These are phyloP conservation scores for Saccharum hybrid DNA, from an alignment of 202 grass and related monocot genomes.

Conservation along the genomic window DNA sequence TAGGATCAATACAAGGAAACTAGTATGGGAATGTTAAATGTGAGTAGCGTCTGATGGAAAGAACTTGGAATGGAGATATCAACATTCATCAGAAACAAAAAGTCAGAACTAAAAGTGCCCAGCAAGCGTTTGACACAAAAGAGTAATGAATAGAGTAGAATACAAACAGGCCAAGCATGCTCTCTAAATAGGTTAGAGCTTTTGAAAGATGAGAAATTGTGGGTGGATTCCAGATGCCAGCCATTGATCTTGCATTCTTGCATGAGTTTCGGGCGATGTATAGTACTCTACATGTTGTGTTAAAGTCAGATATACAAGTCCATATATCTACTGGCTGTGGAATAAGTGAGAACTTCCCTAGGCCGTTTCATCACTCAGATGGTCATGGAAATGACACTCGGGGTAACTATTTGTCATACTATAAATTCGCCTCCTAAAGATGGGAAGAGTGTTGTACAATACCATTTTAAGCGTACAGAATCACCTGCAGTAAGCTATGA, in stretches of 20 bases:
- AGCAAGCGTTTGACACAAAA: neutral
- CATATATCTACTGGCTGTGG: neutral
- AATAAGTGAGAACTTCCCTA: neutral
- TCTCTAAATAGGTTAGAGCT: neutral
- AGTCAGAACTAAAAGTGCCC: neutral
- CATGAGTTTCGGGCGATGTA: neutral
- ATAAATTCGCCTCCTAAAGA: neutral
- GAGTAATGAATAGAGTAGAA: neutral
- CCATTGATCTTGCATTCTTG: neutral
- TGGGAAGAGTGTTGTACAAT: neutral
- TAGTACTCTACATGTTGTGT: neutral
- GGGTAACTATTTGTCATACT: neutral
- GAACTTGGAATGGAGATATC: neutral
- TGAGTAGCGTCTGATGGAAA: neutral
- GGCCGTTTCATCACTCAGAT: neutral
- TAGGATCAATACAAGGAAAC: neutral
- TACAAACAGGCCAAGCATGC: neutral
- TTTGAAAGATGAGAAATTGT: neutral
- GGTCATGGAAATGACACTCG: neutral
- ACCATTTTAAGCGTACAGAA: neutral
- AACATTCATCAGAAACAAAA: neutral
- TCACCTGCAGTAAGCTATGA: neutral
- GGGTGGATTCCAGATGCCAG: neutral
- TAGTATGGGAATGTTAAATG: neutral
- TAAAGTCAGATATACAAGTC: neutral